A percentile compares a stretch with the other conserved stretches of the same genome.
These are phyloP conservation scores for Penicillium verrucosum DNA, from an alignment of 2,329 filamentous ascomycete species.

Conservation along the genomic window DNA sequence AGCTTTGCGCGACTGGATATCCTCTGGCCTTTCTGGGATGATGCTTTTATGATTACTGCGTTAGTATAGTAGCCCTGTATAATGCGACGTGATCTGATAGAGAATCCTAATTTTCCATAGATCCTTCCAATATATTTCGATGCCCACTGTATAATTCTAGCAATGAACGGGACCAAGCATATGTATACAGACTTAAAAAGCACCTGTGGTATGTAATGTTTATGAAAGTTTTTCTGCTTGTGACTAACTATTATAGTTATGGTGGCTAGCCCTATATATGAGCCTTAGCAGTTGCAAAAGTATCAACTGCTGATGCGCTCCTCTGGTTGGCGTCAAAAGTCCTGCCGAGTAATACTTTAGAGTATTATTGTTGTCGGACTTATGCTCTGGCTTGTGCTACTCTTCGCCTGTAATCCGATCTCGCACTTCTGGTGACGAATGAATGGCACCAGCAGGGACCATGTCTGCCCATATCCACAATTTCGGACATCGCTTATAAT, in stretches of 20 bases:
- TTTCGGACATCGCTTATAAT: no score
- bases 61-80: conserved; percentile 1
- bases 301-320: conserved; percentile 37
- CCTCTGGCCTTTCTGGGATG: conserved; percentile 25
- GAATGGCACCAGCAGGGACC: no score
- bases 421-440: no score
- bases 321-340: conserved; percentile 43
- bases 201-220: conserved; percentile 7
- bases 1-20: conserved; percentile 23
- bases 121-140: conserved; percentile 4
- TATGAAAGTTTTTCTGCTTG: no score
- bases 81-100: neutral
- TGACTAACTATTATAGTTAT: no score
- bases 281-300: no score
- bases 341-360: conserved; percentile 44
- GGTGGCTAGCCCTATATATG: no score
- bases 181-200: conserved; percentile 5
- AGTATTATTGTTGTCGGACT: no score
- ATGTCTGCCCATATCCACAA: no score
- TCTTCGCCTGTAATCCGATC: no score
- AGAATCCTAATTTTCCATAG: neutral
- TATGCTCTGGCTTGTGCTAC: no score
- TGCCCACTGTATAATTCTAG: conserved; percentile 2
- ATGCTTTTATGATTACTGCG: conserved; percentile 20
- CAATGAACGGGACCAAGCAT: conserved; percentile 10